A percentile compares a stretch with the other conserved stretches of the same genome.
These are phyloP conservation scores for Vanrija sp. DNA, from an alignment of 1,284 basidiomycete genomes.

Conservation along the genomic window DNA sequence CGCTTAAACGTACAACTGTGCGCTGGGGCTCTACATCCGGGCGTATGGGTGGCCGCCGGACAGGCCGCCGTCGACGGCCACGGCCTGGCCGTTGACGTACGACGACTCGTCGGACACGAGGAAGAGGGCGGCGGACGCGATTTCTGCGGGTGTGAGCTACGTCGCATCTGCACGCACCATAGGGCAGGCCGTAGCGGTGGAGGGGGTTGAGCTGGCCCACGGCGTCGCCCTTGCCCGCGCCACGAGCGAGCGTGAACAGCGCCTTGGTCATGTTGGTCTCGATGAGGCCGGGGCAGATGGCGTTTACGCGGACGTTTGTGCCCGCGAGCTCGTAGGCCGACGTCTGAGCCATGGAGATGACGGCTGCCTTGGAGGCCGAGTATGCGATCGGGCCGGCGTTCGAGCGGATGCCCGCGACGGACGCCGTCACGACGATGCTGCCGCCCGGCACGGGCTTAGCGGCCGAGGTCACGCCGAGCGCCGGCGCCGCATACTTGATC, in stretches of 20 bases:
- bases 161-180: conserved; percentile 17
- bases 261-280: conserved; percentile 72
- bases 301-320: conserved; percentile 81
- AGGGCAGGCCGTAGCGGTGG: conserved; percentile 65
- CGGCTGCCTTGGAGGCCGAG: conserved; percentile 84
- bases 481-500: conserved; percentile 74
- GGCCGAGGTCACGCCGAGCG: conserved; percentile 67
- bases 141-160: conserved; percentile 55
- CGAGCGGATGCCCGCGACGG: conserved; percentile 77
- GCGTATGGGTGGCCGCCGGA: conserved; percentile 66
- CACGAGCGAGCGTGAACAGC: conserved; percentile 71
- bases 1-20: neutral
- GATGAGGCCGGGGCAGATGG: conserved; percentile 85
- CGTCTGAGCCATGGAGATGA: conserved; percentile 80
- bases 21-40: conserved; percentile 35
- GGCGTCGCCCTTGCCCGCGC: conserved; percentile 66
- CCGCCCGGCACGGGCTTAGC: conserved; percentile 69
- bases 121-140: conserved; percentile 79
- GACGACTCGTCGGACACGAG: conserved; percentile 85
- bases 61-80: conserved; percentile 81
- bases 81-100: conserved; percentile 86
- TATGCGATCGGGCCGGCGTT: conserved; percentile 84
- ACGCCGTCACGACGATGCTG: conserved; percentile 86
- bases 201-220: conserved; percentile 84
- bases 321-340: conserved; percentile 73